Evolutionary conservation across 192 early-diverging fungal genomes (phyloP).

Genomic region (Podila verticillata): DNA sequence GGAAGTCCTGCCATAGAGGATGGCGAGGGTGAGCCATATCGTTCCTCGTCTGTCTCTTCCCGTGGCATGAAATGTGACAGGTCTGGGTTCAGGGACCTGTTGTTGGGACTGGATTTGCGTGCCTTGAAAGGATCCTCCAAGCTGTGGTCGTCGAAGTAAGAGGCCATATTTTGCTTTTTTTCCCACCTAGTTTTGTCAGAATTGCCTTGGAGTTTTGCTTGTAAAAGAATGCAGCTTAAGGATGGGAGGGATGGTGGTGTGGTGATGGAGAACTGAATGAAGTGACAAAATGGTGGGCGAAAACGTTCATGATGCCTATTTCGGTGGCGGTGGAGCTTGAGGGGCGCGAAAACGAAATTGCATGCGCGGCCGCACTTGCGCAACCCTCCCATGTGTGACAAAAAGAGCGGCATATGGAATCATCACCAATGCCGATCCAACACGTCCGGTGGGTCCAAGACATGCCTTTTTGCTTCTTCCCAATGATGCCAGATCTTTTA

Average conservation of each 20-base stretch:
- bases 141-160: constrained; percentile 46
- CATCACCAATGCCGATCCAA: too few species aligned
- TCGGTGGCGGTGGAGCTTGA: background rate
- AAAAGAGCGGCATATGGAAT: too few species aligned
- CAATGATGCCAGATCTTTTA: too few species aligned
- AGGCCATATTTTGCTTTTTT: constrained; percentile 13
- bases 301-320: too few species aligned
- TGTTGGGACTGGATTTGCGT: constrained; percentile 9
- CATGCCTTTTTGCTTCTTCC: too few species aligned
- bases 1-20: constrained; percentile 5
- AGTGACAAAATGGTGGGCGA: background rate
- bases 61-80: constrained; percentile 48
- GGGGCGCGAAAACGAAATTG: background rate
- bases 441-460: too few species aligned
- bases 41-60: constrained; percentile 17
- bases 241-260: background rate
- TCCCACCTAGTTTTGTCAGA: background rate
- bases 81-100: constrained; percentile 35
- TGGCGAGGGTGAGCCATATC: background rate
- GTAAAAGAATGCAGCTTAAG: background rate
- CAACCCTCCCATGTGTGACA: too few species aligned
- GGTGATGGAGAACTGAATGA: background rate
- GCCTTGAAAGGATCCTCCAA: constrained; percentile 40
- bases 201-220: background rate
- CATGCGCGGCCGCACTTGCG: background rate